Percentiles rank a stretch among this genome's conserved stretches.
These are phyloP conservation scores for Ustilago bromivora DNA, from an alignment of 1,284 basidiomycete species.

Conservation along the genomic window DNA sequence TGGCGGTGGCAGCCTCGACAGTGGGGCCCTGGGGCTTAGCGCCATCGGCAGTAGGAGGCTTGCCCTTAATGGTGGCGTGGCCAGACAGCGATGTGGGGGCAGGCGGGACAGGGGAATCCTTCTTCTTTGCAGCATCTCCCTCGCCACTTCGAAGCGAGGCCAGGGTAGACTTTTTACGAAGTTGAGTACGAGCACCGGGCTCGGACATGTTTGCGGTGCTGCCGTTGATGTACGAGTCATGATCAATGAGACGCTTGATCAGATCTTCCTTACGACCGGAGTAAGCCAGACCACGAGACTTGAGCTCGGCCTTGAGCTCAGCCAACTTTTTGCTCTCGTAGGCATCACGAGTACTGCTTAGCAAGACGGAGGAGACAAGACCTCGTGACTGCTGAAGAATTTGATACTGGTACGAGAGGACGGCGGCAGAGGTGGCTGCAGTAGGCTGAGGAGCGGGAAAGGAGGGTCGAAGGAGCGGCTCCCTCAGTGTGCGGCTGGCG, in stretches of 20 bases:
- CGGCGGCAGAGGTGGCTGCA: conserved; percentile 45
- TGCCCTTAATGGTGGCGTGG: conserved; percentile 27
- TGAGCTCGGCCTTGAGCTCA: conserved; percentile 61
- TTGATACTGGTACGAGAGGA: conserved; percentile 50
- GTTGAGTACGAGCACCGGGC: conserved; percentile 36
- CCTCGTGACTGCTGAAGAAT: conserved; percentile 50
- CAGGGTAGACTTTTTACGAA: conserved; percentile 56
- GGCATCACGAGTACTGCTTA: conserved; percentile 57
- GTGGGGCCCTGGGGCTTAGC: conserved; percentile 23
- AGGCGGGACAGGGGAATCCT: conserved; percentile 21
- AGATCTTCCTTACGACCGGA: conserved; percentile 61
- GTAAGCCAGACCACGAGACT: conserved; percentile 61
- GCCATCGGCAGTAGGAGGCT: conserved; percentile 15
- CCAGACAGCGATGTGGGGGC: conserved; percentile 33
- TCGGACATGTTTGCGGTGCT: conserved; percentile 41
- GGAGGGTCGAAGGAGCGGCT: conserved; percentile 36
- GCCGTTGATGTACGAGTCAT: conserved; percentile 55
- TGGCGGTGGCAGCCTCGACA: conserved; percentile 43
- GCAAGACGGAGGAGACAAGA: conserved; percentile 61
- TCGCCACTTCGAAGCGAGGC: conserved; percentile 42
- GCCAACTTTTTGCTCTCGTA: conserved; percentile 58
- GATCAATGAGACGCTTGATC: conserved; percentile 59
- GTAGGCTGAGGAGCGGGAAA: conserved; percentile 40
- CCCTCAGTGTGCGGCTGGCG: conserved; percentile 47
- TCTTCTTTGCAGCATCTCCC: conserved; percentile 18